Base-by-base conservation (phyloP, 78 protist genomes). In the Anaeramoeba flamelloides region DNA sequence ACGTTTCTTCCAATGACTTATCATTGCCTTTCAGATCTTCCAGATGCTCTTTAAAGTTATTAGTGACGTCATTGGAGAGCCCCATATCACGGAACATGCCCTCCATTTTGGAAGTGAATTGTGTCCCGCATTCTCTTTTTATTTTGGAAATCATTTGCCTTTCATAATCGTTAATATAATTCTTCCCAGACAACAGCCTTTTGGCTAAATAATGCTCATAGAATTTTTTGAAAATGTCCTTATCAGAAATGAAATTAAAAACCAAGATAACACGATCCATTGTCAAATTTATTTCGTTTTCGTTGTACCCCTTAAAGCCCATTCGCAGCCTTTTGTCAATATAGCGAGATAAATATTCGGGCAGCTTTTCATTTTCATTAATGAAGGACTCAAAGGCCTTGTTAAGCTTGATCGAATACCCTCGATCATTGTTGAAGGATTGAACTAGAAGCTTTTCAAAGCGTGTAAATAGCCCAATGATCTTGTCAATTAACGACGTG, bases 1-100 rank as follows among this genome's bases (percentile, higher is more conserved):
- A 26, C 69, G 17, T 53, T 53, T 53, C 17, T 53, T 17, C 17
- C 69, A 53, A 26, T 53, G n/a, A n/a, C n/a, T n/a, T n/a, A n/a
- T n/a, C n/a, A n/a, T n/a, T n/a, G n/a, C n/a, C n/a, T n/a, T n/a
- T n/a, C n/a, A n/a, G n/a, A n/a, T n/a, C n/a, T n/a, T n/a, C n/a
- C n/a, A n/a, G n/a, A n/a, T n/a, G n/a, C 12, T 84, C 80, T 36
- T 41, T 77, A 79, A 80, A 89, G 3, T 79, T 1, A 26, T 65
- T 40, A 88, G 84, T 87, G 41, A 89, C 30, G 22, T 89, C 94
- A 0, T 40, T 36, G 0, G 85, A 79, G 30, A 90, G 64, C 31
- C 90, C 96, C 17, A 92, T 75, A 84, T 94, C 98, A 80, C 91
- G 88, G 81, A 94, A 86, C 98, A 94, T 94, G 37, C 94, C 96